Evolutionary conservation across 2,329 filamentous ascomycete species (phyloP), one percentile per base, ranked within the genome.

Genomic region (Phoma sp.): DNA sequence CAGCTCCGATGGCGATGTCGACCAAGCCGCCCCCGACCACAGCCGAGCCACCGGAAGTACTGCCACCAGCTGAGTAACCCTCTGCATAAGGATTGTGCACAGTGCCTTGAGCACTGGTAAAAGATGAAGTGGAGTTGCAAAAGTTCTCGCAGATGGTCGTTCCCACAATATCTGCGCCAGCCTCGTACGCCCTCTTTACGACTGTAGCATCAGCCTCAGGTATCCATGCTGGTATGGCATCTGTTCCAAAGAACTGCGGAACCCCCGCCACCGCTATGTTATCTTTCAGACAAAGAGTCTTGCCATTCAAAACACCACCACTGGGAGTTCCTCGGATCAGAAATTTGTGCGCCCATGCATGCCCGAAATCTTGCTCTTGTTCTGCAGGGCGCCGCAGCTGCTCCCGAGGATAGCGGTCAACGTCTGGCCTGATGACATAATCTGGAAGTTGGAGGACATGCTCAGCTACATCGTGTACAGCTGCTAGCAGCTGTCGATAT

Each of bases 131-230:
- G 0, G 78, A 79, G 54, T 79, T 78, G 57, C 80, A 84, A 42
- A 80, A 79, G 59, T 83, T 82, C 56, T 85, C 83, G 52, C 83
- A 85, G 0, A 77, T 77, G 1, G 80, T 75, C 0, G 81, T 83
- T 9, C 83, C 79, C 7, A 77, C 72, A 13, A 85, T 79, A 38
- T 77, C 65, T 0, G 77, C 82, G 0, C 82, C 82, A 2, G 80
- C 80, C 13, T 82, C 77, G 3, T 85, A 66, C 0, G 79, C 68
- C 11, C 83, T 70, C 0, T 77, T 80, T 22, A 84, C 80, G 1
- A 84, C 77, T 0, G 81, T 83, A 0, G 83, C 82, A 64, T 85
- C 83, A 2, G 79, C 80, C 4, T 68, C 73, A 0, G 82, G 80
- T 0, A 75, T 80, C 82, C 82, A 85, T 29, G 61, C 49, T 18